Conservation (phyloP, 257 asterid species). For the Solanum habrochaites region DNA sequence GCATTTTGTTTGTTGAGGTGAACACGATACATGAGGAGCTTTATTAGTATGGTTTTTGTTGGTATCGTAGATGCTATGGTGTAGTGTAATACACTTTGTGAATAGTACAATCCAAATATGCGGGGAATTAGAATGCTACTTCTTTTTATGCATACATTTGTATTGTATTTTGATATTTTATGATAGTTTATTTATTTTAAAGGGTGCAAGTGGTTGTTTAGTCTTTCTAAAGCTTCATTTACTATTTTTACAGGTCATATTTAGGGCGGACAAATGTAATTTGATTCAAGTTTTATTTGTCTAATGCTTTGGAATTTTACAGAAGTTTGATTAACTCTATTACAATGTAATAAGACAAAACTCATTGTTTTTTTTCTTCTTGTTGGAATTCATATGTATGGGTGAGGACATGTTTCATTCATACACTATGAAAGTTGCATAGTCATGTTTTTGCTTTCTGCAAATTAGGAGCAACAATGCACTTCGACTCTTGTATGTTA, state of each 20-base stretch:
- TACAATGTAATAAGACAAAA: neutral
- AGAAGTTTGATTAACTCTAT: neutral
- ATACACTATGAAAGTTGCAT: neutral
- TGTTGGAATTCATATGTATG: neutral
- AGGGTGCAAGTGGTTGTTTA: neutral
- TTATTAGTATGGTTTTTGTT: neutral
- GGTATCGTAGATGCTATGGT: neutral
- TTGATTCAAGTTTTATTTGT: neutral
- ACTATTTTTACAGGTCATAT: neutral
- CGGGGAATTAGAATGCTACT: neutral
- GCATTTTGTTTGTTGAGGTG: neutral
- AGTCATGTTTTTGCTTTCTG: neutral
- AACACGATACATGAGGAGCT: neutral
- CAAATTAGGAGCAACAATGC: neutral
- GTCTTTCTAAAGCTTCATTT: neutral
- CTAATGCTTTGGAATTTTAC: neutral
- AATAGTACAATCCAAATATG: neutral
- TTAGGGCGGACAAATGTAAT: neutral
- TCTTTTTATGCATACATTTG: neutral
- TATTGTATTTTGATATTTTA: neutral
- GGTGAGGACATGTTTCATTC: neutral
- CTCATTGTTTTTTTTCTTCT: neutral
- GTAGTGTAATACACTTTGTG: neutral
- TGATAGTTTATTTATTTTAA: neutral
- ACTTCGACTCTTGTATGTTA: neutral